Conservation (phyloP, 163 green algal genomes). For the Coccomyxa subellipsoidea region DNA sequence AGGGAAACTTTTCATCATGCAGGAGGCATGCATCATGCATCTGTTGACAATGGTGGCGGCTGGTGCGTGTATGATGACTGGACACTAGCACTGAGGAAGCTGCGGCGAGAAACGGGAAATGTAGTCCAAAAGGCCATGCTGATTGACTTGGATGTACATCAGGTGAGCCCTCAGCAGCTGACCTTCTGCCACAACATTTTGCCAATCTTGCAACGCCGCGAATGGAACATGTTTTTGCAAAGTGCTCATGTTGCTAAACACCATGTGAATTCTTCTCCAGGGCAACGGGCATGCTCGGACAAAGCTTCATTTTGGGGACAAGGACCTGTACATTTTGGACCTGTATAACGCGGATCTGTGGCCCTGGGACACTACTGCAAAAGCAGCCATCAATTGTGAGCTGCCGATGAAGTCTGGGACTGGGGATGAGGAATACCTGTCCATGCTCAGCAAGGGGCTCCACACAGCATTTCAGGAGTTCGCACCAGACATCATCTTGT, state of each 20-base stretch:
- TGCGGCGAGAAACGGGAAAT: constrained; percentile 37
- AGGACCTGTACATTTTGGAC: constrained; percentile 64
- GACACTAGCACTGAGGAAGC: constrained; percentile 46
- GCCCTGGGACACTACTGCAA: constrained; percentile 34
- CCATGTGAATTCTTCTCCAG: no score
- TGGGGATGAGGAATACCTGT: constrained; percentile 25
- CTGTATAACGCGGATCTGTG: constrained; percentile 58
- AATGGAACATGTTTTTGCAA: no score
- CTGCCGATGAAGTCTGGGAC: constrained; percentile 4
- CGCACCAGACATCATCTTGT: constrained; percentile 62
- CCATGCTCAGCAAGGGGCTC: constrained; percentile 22
- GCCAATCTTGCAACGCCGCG: no score
- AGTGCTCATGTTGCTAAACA: no score
- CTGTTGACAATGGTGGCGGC: constrained; percentile 13
- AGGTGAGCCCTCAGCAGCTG: constrained; percentile 19
- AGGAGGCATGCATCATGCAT: constrained; percentile 81
- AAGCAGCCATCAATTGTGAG: constrained; percentile 20
- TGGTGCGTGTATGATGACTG: constrained; percentile 56
- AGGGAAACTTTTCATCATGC: no score
- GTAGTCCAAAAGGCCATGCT: constrained; percentile 50
- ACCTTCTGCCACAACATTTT: not conserved
- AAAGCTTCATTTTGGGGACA: constrained; percentile 64
- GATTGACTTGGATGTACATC: constrained; percentile 78
- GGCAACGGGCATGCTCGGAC: constrained; percentile 74
- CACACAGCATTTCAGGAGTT: constrained; percentile 18